These are phyloP conservation scores for Adansonia rubrostipa DNA, from an alignment of 441 rosid species.

Conservation along the genomic window DNA sequence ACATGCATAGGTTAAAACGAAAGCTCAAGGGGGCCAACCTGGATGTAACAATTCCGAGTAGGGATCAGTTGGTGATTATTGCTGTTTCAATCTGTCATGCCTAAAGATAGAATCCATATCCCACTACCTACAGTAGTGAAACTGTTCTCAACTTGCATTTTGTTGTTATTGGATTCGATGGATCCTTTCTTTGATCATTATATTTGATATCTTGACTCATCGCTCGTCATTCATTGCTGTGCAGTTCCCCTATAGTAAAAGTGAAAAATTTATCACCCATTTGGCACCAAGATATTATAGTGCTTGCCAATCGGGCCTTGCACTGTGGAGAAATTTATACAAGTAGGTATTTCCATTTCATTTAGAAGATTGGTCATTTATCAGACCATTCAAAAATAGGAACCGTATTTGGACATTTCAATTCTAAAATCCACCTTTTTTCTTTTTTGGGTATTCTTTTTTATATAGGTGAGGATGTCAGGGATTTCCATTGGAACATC, in stretches of 20 bases:
- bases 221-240: neutral
- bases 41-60: slow-evolving; percentile 28
- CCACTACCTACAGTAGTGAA: slow-evolving; percentile 20
- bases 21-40: slow-evolving; percentile 16
- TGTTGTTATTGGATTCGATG: neutral
- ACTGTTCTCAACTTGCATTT: slow-evolving; percentile 19
- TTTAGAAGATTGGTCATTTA: neutral
- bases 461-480: too few relatives aligned
- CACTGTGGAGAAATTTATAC: neutral
- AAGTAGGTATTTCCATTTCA: neutral
- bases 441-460: too few relatives aligned
- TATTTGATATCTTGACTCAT: neutral
- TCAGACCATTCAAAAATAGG: neutral
- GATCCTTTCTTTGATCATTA: neutral
- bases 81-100: slow-evolving; percentile 8
- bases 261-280: neutral
- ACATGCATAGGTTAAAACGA: slow-evolving; percentile 20
- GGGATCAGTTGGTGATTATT: neutral
- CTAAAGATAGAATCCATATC: slow-evolving; percentile 17
- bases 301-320: slow-evolving; percentile 15
- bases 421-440: neutral
- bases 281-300: neutral
- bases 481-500: too few relatives aligned
- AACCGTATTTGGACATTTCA: neutral
- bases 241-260: neutral